Conservation (phyloP, 1,139 yeast genomes). For the Citeromyces hawaiiensis region DNA sequence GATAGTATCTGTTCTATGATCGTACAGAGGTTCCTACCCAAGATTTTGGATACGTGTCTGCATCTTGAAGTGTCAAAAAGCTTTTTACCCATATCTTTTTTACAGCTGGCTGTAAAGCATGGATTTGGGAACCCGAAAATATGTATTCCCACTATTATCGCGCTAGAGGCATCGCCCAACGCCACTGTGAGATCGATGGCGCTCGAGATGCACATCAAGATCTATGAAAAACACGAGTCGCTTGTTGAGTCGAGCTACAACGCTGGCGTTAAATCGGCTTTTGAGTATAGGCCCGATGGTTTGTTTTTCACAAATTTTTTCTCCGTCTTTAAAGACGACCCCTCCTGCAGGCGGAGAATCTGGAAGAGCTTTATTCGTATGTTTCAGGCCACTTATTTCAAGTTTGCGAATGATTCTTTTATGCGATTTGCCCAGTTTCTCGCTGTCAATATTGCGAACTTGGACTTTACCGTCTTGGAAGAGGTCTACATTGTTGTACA, state of each 20-base stretch:
- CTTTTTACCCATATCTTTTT: conserved; percentile 33
- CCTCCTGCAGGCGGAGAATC: conserved; percentile 34
- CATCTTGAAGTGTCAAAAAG: conserved; percentile 30
- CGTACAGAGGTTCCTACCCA: conserved; percentile 45
- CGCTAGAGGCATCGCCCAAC: conserved; percentile 44
- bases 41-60: conserved; percentile 32
- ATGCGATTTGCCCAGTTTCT: conserved; percentile 21
- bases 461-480: conserved; percentile 25
- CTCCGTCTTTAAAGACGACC: conserved; percentile 26
- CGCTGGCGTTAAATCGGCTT: conserved; percentile 51
- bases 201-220: conserved; percentile 32
- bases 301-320: conserved; percentile 22
- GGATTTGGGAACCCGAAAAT: conserved; percentile 69
- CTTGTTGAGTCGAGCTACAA: conserved; percentile 51
- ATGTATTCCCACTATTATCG: conserved; percentile 58
- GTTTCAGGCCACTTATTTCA: conserved; percentile 14
- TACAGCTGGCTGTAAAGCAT: conserved; percentile 39
- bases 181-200: conserved; percentile 34
- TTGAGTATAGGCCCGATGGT: conserved; percentile 20
- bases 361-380: conserved; percentile 18
- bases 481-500: conserved; percentile 19
- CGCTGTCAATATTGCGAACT: conserved; percentile 24
- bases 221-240: conserved; percentile 58
- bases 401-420: conserved; percentile 8
- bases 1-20: conserved; percentile 68